Percentiles rank a stretch among this genome's conserved stretches.
These are phyloP conservation scores for Hortiboletus flavorubellus DNA, from an alignment of 768 basidiomycete species.

Conservation along the genomic window DNA sequence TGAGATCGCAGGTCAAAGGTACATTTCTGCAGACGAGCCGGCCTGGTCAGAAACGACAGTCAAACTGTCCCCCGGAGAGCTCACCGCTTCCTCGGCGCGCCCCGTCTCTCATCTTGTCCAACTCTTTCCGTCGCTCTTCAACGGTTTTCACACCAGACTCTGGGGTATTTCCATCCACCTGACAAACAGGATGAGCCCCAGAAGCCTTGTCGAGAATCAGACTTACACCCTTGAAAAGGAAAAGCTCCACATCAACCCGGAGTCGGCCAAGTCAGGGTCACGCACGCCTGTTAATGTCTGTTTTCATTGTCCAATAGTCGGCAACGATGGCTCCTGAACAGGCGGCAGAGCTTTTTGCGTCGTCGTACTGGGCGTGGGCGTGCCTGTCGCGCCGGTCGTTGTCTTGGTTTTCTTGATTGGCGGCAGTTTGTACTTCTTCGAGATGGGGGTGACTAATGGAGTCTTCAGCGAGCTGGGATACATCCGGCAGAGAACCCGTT, in stretches of 20 bases:
- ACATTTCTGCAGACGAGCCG: conserved; percentile 34
- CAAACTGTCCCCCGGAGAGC: conserved; percentile 10
- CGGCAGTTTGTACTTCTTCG: conserved; percentile 65
- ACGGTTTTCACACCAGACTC: conserved; percentile 48
- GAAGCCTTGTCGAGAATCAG: background rate
- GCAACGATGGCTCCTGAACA: conserved; percentile 21
- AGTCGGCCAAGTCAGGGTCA: conserved; percentile 63
- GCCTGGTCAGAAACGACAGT: conserved; percentile 8
- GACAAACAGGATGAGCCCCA: background rate
- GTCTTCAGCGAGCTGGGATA: conserved; percentile 18
- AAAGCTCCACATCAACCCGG: conserved; percentile 50
- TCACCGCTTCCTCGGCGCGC: conserved; percentile 55
- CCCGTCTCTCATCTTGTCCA: conserved; percentile 69
- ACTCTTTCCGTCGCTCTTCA: conserved; percentile 66
- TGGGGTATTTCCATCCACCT: conserved; percentile 45
- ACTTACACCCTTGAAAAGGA: conserved; percentile 55
- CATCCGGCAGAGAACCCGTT: conserved; percentile 9
- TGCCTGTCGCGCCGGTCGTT: conserved; percentile 16
- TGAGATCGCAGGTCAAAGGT: conserved; percentile 58
- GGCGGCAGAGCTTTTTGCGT: conserved; percentile 21
- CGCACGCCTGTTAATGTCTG: conserved; percentile 45
- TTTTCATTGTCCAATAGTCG: conserved; percentile 32
- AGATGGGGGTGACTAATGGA: conserved; percentile 21
- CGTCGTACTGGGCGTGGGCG: conserved; percentile 24
- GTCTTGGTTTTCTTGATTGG: conserved; percentile 65